A percentile compares a stretch with the other conserved stretches of the same genome.
Conservation (phyloP, 2,329 filamentous ascomycete species). For the Xylaria sp. region DNA sequence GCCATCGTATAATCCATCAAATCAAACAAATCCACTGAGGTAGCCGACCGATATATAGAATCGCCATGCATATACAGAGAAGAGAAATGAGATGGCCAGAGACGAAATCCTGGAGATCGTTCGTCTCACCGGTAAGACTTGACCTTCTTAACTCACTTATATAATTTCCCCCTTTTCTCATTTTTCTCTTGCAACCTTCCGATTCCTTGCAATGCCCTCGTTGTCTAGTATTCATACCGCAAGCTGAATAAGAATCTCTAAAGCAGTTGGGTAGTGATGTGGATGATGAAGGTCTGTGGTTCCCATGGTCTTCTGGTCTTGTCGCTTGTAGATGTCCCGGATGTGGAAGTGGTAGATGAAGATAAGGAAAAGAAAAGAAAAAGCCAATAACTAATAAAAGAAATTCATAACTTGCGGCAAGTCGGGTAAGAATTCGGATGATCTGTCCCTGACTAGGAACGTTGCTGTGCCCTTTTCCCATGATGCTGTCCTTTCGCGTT, state of each 20-base stretch:
- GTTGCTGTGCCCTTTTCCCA: not conserved
- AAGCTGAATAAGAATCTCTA: not conserved
- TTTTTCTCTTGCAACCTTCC: not conserved
- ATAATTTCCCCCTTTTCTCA: not conserved
- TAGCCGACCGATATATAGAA: not conserved
- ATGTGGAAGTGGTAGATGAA: not conserved
- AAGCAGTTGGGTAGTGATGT: not conserved
- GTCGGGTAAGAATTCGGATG: not conserved
- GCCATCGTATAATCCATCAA: slow-evolving; percentile 8
- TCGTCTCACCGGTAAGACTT: not conserved
- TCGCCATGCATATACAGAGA: not conserved
- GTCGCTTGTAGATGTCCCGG: not conserved
- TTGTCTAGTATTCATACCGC: not conserved
- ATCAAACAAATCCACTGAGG: not conserved
- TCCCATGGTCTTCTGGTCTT: not conserved
- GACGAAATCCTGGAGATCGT: not conserved
- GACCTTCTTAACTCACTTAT: not conserved
- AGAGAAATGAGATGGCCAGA: not conserved
- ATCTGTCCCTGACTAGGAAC: not conserved
- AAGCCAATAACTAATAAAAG: not conserved
- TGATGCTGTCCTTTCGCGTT: not conserved
- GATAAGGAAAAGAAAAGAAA: not conserved
- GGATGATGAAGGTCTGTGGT: not conserved
- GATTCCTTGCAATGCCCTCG: not conserved
- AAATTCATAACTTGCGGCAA: not conserved